Evolutionary conservation across 345 rosid genomes (phyloP).

Genomic region (Viola odorata): DNA sequence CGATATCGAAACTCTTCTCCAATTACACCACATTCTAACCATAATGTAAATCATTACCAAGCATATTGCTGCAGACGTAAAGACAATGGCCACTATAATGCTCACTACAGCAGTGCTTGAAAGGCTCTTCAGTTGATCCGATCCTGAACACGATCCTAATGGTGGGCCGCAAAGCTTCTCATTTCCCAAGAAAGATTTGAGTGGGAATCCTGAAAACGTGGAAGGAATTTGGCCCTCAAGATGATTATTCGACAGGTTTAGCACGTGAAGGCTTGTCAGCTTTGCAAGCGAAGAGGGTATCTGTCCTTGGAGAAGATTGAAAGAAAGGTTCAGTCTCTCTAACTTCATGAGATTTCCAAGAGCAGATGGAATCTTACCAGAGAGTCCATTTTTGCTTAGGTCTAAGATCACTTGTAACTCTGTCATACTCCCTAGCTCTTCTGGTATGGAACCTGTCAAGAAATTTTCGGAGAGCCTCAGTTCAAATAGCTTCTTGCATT

Average conservation of each 20-base stretch:
- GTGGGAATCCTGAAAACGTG: constrained; percentile 50
- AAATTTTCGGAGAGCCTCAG: constrained; percentile 62
- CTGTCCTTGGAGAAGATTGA: constrained; percentile 56
- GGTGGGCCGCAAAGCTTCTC: constrained; percentile 56
- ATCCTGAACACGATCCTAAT: constrained; percentile 34
- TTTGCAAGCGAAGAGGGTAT: constrained; percentile 57
- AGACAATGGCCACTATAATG: constrained; percentile 50
- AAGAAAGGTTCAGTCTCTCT: constrained; percentile 66
- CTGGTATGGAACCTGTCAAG: constrained; percentile 60
- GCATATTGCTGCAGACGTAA: constrained; percentile 53
- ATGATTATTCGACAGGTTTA: constrained; percentile 71
- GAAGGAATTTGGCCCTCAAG: constrained; percentile 59
- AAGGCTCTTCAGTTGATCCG: constrained; percentile 23
- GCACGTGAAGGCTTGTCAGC: constrained; percentile 64
- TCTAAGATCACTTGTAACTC: constrained; percentile 81
- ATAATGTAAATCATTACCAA: constrained; percentile 52
- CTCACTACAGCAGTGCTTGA: constrained; percentile 39
- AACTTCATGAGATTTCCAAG: constrained; percentile 62
- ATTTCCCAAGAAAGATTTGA: constrained; percentile 51
- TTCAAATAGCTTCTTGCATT: constrained; percentile 66
- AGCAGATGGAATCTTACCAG: constrained; percentile 57
- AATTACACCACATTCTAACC: constrained; percentile 61
- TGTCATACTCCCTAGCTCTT: constrained; percentile 62
- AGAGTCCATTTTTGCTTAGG: constrained; percentile 54
- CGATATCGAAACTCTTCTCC: constrained; percentile 43